A percentile compares a stretch with the other conserved stretches of the same genome.
phyloP scores from a whole-genome alignment of 208 protist species.

The Tritrichomonas musculus region DNA sequence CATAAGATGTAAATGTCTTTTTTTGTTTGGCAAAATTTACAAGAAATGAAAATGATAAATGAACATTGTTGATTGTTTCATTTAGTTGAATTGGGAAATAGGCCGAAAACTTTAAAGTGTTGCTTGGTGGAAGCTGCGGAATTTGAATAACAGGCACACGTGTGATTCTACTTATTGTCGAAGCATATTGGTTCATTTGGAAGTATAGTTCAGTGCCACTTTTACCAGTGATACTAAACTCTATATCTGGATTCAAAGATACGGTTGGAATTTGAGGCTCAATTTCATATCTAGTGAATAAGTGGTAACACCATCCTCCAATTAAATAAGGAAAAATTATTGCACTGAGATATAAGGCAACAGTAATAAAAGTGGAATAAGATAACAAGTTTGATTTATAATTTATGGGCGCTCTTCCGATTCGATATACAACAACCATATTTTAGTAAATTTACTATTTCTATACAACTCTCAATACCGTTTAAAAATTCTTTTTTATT shows the following conservation, averaged over 20 bases:
- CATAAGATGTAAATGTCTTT: not conserved
- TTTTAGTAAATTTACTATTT: too few species aligned
- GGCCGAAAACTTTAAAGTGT: not conserved
- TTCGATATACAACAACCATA: not conserved
- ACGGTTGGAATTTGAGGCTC: not conserved
- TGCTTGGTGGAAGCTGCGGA: too few species aligned
- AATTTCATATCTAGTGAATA: not conserved
- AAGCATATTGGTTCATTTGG: not conserved
- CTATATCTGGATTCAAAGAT: not conserved
- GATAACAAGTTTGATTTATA: not conserved
- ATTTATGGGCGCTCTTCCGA: not conserved
- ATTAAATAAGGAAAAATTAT: constrained; percentile 8
- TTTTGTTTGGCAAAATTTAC: not conserved
- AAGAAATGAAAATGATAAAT: not conserved
- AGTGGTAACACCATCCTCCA: not conserved
- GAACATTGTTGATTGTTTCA: not conserved
- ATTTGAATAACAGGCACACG: not conserved
- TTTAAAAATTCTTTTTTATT: too few species aligned
- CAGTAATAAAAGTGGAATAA: not conserved
- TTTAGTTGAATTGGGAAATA: not conserved
- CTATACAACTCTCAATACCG: too few species aligned
- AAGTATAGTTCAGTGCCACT: not conserved
- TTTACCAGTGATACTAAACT: not conserved
- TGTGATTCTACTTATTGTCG: not conserved
- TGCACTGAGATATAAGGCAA: not conserved